phyloP scores from a whole-genome alignment of 805 yeast species.

The Helenozyma baotianmanensis region DNA sequence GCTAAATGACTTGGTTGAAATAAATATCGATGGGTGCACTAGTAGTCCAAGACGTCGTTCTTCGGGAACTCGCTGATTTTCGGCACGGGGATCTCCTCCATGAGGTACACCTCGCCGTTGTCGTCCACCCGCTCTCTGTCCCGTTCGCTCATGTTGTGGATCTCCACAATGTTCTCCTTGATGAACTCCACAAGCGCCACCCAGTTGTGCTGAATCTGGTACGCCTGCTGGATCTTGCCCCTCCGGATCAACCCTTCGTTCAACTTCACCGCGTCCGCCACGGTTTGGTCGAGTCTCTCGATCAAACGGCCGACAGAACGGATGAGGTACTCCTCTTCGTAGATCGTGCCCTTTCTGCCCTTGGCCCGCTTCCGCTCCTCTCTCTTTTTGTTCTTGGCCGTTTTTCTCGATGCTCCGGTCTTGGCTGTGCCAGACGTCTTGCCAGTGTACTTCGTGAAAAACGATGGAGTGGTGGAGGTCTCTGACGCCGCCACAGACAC shows the following conservation, averaged over 20 bases:
- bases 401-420: conserved; percentile 91
- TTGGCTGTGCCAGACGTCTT: conserved; percentile 94
- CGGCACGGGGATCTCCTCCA: conserved; percentile 76
- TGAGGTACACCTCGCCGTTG: conserved; percentile 73
- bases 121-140: conserved; percentile 90
- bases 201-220: conserved; percentile 68
- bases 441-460: conserved; percentile 94
- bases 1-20: too few relatives aligned
- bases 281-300: conserved; percentile 73
- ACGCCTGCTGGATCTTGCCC: conserved; percentile 70
- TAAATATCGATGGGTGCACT: conserved; percentile 5
- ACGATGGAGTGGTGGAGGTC: conserved; percentile 86
- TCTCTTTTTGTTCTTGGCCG: conserved; percentile 87
- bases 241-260: conserved; percentile 76
- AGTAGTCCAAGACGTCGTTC: conserved; percentile 56
- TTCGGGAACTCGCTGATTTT: conserved; percentile 57
- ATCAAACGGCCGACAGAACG: conserved; percentile 82
- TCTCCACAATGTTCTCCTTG: conserved; percentile 62
- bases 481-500: conserved; percentile 94
- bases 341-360: conserved; percentile 96
- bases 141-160: conserved; percentile 74
- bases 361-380: conserved; percentile 95
- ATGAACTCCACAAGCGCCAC: conserved; percentile 52
- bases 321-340: conserved; percentile 93
- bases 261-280: conserved; percentile 66